Percentiles rank a stretch among this genome's conserved stretches.
phyloP scores from a whole-genome alignment of 2,329 filamentous ascomycete species.

The Sclerotiophoma versabilis region DNA sequence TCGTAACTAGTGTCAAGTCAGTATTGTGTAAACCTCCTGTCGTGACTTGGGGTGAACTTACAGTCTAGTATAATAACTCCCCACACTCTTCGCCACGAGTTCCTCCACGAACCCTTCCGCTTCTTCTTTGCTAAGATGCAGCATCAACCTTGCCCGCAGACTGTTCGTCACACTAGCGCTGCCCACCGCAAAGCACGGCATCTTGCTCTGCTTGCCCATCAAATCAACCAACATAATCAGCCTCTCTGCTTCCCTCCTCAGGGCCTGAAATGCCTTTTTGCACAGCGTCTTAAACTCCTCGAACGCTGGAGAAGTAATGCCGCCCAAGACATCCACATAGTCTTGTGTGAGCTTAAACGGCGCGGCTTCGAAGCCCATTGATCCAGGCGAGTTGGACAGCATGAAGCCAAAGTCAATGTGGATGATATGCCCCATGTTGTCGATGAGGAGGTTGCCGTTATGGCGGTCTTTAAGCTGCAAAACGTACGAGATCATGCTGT shows the following conservation, averaged over 20 bases:
- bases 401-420: conserved; percentile 93
- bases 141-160: conserved; percentile 77
- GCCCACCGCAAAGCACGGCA: conserved; percentile 80
- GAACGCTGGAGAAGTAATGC: conserved; percentile 72
- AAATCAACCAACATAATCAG: conserved; percentile 83
- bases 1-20: conserved; percentile 67
- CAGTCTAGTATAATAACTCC: conserved; percentile 87
- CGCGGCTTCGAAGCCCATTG: conserved; percentile 84
- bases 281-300: conserved; percentile 79
- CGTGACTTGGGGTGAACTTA: conserved; percentile 55
- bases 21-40: neutral
- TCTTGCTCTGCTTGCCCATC: conserved; percentile 83
- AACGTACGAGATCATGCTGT: conserved; percentile 84
- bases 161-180: conserved; percentile 73
- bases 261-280: conserved; percentile 83
- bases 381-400: conserved; percentile 84
- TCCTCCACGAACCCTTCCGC: conserved; percentile 84
- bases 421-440: conserved; percentile 84
- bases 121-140: conserved; percentile 82
- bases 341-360: conserved; percentile 88
- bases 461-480: conserved; percentile 86
- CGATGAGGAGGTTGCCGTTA: conserved; percentile 85
- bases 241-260: conserved; percentile 79
- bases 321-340: conserved; percentile 83
- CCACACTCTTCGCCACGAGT: conserved; percentile 79